Evolutionary conservation across 169 alveolate genomes (phyloP).

Genomic region (Ichthyophthirius multifiliis): DNA sequence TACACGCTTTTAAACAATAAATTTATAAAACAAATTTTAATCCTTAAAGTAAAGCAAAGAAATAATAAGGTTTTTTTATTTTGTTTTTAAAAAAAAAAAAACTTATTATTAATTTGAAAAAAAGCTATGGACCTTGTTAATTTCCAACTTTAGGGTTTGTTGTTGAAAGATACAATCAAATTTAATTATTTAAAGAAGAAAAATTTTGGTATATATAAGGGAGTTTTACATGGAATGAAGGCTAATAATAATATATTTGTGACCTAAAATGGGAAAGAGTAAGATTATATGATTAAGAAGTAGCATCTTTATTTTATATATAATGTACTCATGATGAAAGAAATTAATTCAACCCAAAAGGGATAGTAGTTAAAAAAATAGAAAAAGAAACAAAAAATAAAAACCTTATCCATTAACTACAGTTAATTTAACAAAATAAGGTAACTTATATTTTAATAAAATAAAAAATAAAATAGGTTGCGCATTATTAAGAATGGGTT

Average conservation of each 20-base stretch:
- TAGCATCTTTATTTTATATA: constrained; percentile 53
- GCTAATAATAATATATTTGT: constrained; percentile 35
- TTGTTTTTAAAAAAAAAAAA: not conserved
- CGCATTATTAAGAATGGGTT: constrained; percentile 71
- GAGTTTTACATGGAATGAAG: constrained; percentile 38
- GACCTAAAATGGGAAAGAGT: constrained; percentile 82
- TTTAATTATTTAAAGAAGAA: constrained; percentile 90
- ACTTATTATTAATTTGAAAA: constrained; percentile 18
- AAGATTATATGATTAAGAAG: constrained; percentile 73
- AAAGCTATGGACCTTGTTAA: constrained; percentile 99
- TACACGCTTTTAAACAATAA: constrained; percentile 90
- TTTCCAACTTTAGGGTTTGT: constrained; percentile 99
- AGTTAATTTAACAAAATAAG: constrained; percentile 80
- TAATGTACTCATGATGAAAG: constrained; percentile 80
- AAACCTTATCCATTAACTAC: constrained; percentile 89
- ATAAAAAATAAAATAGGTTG: constrained; percentile 35
- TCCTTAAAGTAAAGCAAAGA: constrained; percentile 27
- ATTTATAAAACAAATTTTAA: constrained; percentile 57
- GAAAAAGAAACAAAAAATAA: constrained; percentile 49
- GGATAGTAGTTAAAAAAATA: constrained; percentile 27
- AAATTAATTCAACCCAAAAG: constrained; percentile 36
- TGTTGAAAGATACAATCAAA: constrained; percentile 92
- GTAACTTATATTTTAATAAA: no score
- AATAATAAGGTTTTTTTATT: constrained; percentile 24
- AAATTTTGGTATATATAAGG: constrained; percentile 90